Conservation (phyloP, 2,329 filamentous ascomycete species). For the Alternaria rosae region DNA sequence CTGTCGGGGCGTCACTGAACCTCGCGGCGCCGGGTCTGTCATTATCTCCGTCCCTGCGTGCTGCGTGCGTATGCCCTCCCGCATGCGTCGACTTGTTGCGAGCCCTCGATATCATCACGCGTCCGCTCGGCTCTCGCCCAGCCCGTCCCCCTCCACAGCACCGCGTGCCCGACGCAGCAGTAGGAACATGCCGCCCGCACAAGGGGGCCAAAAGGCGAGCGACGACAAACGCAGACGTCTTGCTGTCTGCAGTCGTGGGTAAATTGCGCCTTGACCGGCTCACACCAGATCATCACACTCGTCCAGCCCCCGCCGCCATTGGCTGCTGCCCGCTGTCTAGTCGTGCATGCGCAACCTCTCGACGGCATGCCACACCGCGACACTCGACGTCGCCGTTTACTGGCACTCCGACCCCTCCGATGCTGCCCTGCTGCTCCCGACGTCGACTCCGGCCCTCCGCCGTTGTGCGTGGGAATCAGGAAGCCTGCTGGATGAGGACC, state of each 20-base stretch:
- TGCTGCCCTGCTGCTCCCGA: background rate
- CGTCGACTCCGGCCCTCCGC: background rate
- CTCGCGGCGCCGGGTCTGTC: conserved; percentile 25
- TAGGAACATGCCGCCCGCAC: conserved; percentile 7
- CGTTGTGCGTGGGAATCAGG: conserved; percentile 14
- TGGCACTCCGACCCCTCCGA: conserved; percentile 8
- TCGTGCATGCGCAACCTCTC: conserved; percentile 34
- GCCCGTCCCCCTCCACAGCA: conserved; percentile 6
- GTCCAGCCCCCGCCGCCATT: conserved; percentile 16
- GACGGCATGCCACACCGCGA: conserved; percentile 30
- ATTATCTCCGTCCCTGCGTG: conserved; percentile 30
- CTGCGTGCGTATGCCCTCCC: conserved; percentile 10
- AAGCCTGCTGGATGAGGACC: conserved; percentile 29
- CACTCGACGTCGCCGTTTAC: conserved; percentile 2
- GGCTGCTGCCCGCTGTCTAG: conserved; percentile 22
- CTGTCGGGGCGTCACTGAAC: conserved; percentile 10
- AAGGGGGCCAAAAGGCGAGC: conserved; percentile 18
- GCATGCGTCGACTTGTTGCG: background rate
- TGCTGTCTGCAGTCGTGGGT: conserved; percentile 9
- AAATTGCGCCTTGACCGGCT: conserved; percentile 18
- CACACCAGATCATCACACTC: conserved; percentile 15
- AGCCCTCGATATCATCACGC: background rate
- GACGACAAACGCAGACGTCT: background rate
- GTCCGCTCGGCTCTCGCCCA: conserved; percentile 13
- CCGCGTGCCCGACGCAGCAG: too few relatives aligned